Base-by-base conservation (phyloP, 2,329 filamentous ascomycete species). In the Aureobasidium pullulans region DNA sequence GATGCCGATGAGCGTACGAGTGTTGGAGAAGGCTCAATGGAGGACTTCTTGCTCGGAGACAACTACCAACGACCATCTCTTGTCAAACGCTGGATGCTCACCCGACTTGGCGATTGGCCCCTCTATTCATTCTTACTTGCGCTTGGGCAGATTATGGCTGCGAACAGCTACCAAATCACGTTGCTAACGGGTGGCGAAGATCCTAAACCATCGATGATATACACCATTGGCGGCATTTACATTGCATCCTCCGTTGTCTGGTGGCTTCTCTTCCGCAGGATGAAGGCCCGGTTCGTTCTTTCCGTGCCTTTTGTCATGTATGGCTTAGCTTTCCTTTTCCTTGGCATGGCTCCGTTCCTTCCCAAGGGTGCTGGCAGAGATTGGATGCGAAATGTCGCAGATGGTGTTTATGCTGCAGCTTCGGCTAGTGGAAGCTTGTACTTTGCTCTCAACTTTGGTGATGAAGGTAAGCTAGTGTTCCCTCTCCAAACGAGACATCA, bases 141-240 rank as follows among this genome's bases (percentile, higher is more conserved):
- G 9, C 75, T 85, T 36, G 81, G 82, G 16, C 84, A 86, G 65
- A 82, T 86, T 61, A 81, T 86, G 53, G 82, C 84, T 1, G 81
- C 83, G 59, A 86, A 85, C 70, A 86, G 83, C 0, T 86, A 86
- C 70, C 85, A 87, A 66, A 83, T 87, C 66, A 85, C 84, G 0
- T 75, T 88, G n/a, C 75, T 88, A 23, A 84, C 83, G 0, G 85
- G 84, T 19, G 79, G 84, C 64, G 76, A 83, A 16, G 84, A 82
- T 57, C 77, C 86, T 67, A 78, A 79, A 1, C 81, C 83, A 4
- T 69, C 73, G 28, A 82, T 84, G 66, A 75, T 87, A 0, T 87
- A 87, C 69, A 76, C 78, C 48, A 81, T 85, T 37, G 83, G 83
- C 0, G 78, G 75, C 10, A 80, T 84, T 16, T 87, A 86, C 65